These are phyloP conservation scores for Styphnolobium japonicum DNA, from an alignment of 306 rosid genomes.

Conservation along the genomic window DNA sequence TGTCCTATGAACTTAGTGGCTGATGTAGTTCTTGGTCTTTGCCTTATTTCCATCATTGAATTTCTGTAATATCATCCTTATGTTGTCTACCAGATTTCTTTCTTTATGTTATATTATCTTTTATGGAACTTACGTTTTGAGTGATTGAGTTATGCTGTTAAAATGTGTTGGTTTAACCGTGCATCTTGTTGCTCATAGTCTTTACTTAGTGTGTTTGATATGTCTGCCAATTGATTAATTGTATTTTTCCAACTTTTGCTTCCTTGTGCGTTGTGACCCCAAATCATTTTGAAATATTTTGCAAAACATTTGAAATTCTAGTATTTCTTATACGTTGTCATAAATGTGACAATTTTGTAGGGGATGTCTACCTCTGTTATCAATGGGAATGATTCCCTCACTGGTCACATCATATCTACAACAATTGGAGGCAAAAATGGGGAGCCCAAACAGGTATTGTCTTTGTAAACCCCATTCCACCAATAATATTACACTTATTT, in stretches of 20 bases:
- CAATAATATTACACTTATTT: not conserved
- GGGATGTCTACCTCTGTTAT: constrained; percentile 71
- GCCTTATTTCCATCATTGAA: not conserved
- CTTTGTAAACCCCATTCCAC: constrained; percentile 9
- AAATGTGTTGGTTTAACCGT: not conserved
- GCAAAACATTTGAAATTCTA: not conserved
- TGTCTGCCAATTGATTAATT: not conserved
- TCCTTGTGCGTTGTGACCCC: not conserved
- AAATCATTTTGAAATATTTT: not conserved
- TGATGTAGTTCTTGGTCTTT: not conserved
- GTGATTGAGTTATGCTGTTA: not conserved
- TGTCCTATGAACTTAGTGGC: constrained; percentile 1
- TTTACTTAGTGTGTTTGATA: not conserved
- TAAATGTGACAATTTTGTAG: constrained; percentile 45
- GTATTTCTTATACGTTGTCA: not conserved
- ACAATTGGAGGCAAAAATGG: constrained; percentile 97
- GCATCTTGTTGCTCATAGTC: not conserved
- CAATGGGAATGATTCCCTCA: constrained; percentile 80
- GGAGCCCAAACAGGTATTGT: constrained; percentile 83
- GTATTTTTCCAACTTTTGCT: not conserved
- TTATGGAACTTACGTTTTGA: not conserved
- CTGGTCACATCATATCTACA: constrained; percentile 92
- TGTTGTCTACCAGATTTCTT: not conserved
- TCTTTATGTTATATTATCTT: not conserved
- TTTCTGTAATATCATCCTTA: not conserved